These are phyloP conservation scores for Phalaenopsis hybrid DNA, from an alignment of 116 monocot genomes.

Conservation along the genomic window DNA sequence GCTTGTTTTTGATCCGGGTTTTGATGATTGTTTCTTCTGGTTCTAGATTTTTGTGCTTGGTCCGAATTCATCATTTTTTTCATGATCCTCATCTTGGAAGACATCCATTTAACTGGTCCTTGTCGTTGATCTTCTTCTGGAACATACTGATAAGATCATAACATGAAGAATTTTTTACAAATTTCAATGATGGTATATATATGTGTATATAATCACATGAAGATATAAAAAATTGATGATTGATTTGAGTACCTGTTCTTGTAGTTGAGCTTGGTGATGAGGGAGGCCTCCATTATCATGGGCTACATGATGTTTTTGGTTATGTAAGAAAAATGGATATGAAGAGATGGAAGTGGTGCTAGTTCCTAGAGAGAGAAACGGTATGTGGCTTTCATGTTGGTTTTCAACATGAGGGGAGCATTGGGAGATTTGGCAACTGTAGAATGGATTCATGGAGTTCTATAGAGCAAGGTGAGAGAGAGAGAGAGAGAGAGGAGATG, in stretches of 20 bases:
- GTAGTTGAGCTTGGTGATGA: background rate
- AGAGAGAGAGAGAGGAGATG: background rate
- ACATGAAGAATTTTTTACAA: too few relatives aligned
- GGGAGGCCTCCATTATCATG: background rate
- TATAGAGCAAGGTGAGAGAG: background rate
- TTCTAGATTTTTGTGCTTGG: constrained; percentile 5
- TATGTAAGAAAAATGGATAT: background rate
- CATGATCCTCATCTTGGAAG: constrained; percentile 62
- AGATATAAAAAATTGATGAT: too few relatives aligned
- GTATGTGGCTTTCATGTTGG: background rate
- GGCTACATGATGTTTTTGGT: background rate
- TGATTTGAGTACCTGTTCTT: background rate
- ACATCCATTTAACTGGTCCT: constrained; percentile 37
- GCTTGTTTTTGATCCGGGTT: constrained; percentile 8
- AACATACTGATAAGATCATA: too few relatives aligned
- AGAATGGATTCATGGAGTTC: constrained; percentile 6
- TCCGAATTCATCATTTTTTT: constrained; percentile 34
- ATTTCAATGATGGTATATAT: too few relatives aligned
- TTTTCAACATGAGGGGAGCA: background rate
- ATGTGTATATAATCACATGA: too few relatives aligned
- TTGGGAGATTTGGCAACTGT: background rate
- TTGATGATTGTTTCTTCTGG: constrained; percentile 11
- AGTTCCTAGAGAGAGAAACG: background rate
- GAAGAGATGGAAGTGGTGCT: background rate
- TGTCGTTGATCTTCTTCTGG: background rate